Evolutionary conservation across 1,139 yeast species (phyloP).

Genomic region (Blastobotrys persicus): DNA sequence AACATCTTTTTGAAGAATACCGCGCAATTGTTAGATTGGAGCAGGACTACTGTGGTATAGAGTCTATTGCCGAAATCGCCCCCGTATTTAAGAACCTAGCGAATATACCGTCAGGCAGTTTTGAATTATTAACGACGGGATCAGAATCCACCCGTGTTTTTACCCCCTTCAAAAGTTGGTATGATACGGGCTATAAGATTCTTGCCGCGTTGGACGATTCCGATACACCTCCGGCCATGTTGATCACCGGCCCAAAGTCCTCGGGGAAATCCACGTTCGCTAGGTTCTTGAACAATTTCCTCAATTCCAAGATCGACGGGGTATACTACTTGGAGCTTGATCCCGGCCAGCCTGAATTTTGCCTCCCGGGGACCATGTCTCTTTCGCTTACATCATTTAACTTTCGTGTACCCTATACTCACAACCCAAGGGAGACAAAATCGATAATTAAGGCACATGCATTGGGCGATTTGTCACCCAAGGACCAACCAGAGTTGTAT

Average conservation of each 20-base stretch:
- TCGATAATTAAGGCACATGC: slow-evolving; percentile 43
- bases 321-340: slow-evolving; percentile 69
- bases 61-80: slow-evolving; percentile 46
- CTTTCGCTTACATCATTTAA: slow-evolving; percentile 32
- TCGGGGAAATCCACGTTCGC: slow-evolving; percentile 82
- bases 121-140: slow-evolving; percentile 18
- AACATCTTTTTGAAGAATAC: slow-evolving; percentile 31
- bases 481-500: slow-evolving; percentile 63
- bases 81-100: slow-evolving; percentile 48
- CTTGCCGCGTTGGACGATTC: slow-evolving; percentile 15
- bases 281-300: slow-evolving; percentile 51
- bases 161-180: slow-evolving; percentile 30
- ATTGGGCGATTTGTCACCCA: slow-evolving; percentile 73
- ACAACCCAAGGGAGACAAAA: slow-evolving; percentile 16
- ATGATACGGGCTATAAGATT: slow-evolving; percentile 18
- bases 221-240: slow-evolving; percentile 29
- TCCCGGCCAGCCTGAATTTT: slow-evolving; percentile 87
- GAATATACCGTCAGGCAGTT: slow-evolving; percentile 14
- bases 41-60: slow-evolving; percentile 46
- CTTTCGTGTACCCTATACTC: slow-evolving; percentile 36
- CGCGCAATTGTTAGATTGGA: slow-evolving; percentile 47
- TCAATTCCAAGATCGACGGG: slow-evolving; percentile 25
- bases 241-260: slow-evolving; percentile 65
- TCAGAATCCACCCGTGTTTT: slow-evolving; percentile 20
- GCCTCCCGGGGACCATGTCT: slow-evolving; percentile 68